These are phyloP conservation scores for Cudoniella acicularis DNA, from an alignment of 495 filamentous ascomycete species.

Conservation along the genomic window DNA sequence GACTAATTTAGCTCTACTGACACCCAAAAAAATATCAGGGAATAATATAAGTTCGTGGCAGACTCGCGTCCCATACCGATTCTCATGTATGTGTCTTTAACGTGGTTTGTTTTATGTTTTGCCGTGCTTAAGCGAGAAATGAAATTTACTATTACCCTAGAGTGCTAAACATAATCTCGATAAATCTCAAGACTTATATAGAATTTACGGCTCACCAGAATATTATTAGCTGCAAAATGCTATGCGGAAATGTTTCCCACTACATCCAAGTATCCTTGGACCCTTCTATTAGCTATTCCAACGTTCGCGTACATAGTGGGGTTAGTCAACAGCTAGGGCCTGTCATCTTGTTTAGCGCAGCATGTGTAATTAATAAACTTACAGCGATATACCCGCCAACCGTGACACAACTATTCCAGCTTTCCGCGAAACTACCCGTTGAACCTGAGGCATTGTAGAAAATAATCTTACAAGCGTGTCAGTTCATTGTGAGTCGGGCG, in stretches of 20 bases:
- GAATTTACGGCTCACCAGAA: constrained; percentile 40
- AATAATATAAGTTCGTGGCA: constrained; percentile 31
- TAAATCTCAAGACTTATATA: constrained; percentile 35
- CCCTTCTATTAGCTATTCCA: constrained; percentile 32
- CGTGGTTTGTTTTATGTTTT: too few species aligned
- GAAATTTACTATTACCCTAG: constrained; percentile 43
- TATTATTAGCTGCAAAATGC: constrained; percentile 46
- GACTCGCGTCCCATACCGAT: constrained; percentile 26
- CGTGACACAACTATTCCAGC: constrained; percentile 34
- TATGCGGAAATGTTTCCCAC: constrained; percentile 34
- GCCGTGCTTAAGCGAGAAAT: too few species aligned
- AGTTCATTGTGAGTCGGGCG: constrained; percentile 36
- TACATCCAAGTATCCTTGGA: constrained; percentile 37
- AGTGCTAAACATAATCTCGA: constrained; percentile 39
- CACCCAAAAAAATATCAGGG: constrained; percentile 22
- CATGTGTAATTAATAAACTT: constrained; percentile 43
- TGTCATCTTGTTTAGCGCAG: constrained; percentile 36
- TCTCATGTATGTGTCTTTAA: constrained; percentile 10
- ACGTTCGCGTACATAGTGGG: constrained; percentile 42
- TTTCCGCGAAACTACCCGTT: constrained; percentile 24
- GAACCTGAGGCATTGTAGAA: constrained; percentile 23
- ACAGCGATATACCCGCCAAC: constrained; percentile 38
- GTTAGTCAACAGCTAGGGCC: constrained; percentile 44
- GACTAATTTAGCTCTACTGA: constrained; percentile 20
- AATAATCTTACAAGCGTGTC: constrained; percentile 29